phyloP scores from a whole-genome alignment of 768 basidiomycete genomes.

The Tricholoma bakamatsutake region DNA sequence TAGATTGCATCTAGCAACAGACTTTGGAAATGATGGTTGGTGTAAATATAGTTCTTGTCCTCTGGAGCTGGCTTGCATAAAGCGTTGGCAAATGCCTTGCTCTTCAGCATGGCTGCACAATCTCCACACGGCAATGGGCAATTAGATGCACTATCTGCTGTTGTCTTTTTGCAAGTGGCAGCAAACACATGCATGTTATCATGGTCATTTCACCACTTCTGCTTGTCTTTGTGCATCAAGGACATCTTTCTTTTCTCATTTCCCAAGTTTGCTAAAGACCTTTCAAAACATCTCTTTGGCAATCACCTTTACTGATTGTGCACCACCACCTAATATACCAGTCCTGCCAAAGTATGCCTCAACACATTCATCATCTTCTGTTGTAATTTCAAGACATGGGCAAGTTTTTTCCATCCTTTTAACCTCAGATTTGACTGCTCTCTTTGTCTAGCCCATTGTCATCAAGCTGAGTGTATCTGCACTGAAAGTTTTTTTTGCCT shows the following conservation, averaged over 20 bases:
- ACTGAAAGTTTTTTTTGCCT: neutral
- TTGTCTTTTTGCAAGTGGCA: neutral
- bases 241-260: neutral
- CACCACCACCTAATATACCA: neutral
- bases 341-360: neutral
- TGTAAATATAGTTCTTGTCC: neutral
- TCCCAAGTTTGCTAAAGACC: neutral
- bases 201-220: neutral
- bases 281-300: neutral
- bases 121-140: neutral
- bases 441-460: neutral
- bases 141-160: neutral
- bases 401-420: neutral
- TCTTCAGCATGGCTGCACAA: neutral
- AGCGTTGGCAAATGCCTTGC: neutral
- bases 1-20: neutral
- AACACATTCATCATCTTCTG: neutral
- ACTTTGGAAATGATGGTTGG: neutral
- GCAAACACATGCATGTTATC: neutral
- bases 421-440: neutral
- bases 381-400: neutral
- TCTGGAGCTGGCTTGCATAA: neutral
- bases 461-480: neutral
- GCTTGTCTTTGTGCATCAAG: neutral
- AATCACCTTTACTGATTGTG: neutral